Evolutionary conservation across 2,329 filamentous ascomycete genomes (phyloP).

Genomic region (Pestalotiopsis sp.): DNA sequence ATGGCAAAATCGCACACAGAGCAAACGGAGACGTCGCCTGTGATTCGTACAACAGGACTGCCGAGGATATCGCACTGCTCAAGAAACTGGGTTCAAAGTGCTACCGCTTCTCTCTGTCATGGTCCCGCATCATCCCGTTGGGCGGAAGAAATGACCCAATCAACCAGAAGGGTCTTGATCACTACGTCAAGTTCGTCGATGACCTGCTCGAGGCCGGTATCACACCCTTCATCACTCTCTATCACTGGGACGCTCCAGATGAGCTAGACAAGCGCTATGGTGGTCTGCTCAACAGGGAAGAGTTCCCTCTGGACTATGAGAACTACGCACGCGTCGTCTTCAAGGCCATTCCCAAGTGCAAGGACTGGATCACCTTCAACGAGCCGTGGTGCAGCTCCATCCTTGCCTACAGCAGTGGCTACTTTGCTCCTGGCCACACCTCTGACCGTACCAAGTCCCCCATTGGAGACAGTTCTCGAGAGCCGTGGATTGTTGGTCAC

Average conservation of each 20-base stretch:
- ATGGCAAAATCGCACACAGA: constrained; percentile 81
- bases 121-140: constrained; percentile 83
- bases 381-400: constrained; percentile 87
- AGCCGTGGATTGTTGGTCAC: constrained; percentile 84
- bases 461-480: constrained; percentile 73
- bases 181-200: constrained; percentile 80
- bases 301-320: constrained; percentile 82
- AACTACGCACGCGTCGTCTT: constrained; percentile 79
- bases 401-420: constrained; percentile 76
- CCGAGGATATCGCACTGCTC: constrained; percentile 76
- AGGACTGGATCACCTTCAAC: constrained; percentile 90
- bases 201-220: constrained; percentile 78
- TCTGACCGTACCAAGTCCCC: constrained; percentile 73
- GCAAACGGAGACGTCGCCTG: constrained; percentile 77
- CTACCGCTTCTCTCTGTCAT: constrained; percentile 86
- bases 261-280: constrained; percentile 79
- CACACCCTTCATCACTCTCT: constrained; percentile 78
- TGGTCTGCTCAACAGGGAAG: constrained; percentile 76
- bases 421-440: constrained; percentile 81
- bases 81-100: constrained; percentile 72
- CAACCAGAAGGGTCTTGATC: constrained; percentile 76
- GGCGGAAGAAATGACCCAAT: constrained; percentile 81
- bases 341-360: constrained; percentile 73
- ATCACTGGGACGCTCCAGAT: constrained; percentile 87
- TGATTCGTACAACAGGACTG: constrained; percentile 82